A percentile compares a stretch with the other conserved stretches of the same genome.
Evolutionary conservation across 768 basidiomycete genomes (phyloP).

Genomic region (Rhizopogon vesiculosus): DNA sequence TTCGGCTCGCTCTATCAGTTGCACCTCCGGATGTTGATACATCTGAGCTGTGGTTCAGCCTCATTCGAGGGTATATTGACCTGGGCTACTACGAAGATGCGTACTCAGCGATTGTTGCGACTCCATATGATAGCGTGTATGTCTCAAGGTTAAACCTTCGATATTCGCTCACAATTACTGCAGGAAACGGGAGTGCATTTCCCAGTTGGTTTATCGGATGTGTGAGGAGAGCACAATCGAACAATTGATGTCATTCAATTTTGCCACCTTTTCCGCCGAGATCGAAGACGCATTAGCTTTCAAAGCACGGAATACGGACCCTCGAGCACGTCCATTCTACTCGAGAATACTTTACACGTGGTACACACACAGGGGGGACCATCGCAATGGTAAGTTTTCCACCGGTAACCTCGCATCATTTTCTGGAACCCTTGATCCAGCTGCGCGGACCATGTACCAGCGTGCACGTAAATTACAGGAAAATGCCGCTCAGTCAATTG

Average conservation of each 20-base stretch:
- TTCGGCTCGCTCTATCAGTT: constrained; percentile 75
- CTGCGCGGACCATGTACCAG: constrained; percentile 90
- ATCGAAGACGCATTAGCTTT: constrained; percentile 87
- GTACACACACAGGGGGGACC: constrained; percentile 84
- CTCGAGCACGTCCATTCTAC: constrained; percentile 79
- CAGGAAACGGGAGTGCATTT: constrained; percentile 80
- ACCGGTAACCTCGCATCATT: constrained; percentile 5
- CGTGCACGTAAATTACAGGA: constrained; percentile 74
- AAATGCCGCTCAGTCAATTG: constrained; percentile 27
- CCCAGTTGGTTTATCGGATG: constrained; percentile 85
- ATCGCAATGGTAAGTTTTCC: constrained; percentile 73
- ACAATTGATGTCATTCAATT: constrained; percentile 75
- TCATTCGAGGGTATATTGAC: constrained; percentile 73
- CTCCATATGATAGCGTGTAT: constrained; percentile 76
- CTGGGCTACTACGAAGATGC: constrained; percentile 82
- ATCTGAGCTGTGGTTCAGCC: constrained; percentile 70
- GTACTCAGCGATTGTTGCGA: constrained; percentile 70
- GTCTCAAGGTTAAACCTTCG: constrained; percentile 27
- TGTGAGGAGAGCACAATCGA: constrained; percentile 85
- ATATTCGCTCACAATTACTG: constrained; percentile 7
- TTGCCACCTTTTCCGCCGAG: constrained; percentile 78
- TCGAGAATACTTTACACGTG: constrained; percentile 92
- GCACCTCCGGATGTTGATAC: constrained; percentile 50
- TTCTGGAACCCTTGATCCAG: constrained; percentile 40
- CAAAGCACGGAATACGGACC: constrained; percentile 92